Evolutionary conservation across 2,329 filamentous ascomycete species (phyloP).

Genomic region (Nigrograna mackinnonii): DNA sequence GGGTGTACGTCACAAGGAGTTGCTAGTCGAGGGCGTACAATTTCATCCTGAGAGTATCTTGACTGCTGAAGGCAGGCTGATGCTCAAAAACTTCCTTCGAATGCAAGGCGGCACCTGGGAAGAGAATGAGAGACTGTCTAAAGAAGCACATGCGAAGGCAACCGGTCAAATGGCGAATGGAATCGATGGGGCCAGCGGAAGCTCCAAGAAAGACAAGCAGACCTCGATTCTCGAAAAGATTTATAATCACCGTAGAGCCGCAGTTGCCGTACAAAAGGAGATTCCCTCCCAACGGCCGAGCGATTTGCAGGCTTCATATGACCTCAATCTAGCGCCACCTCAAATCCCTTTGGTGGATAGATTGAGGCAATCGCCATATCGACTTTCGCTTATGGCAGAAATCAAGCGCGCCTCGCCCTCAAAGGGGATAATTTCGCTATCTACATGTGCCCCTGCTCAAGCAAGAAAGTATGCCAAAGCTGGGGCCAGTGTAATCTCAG

Average conservation of each 20-base stretch:
- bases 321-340: conserved; percentile 82
- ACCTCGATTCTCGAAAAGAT: conserved; percentile 90
- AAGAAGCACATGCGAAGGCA: conserved; percentile 34
- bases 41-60: conserved; percentile 98
- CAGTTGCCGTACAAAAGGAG: conserved; percentile 78
- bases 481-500: conserved; percentile 94
- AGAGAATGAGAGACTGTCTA: conserved; percentile 66
- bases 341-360: conserved; percentile 79
- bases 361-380: conserved; percentile 78
- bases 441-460: conserved; percentile 86
- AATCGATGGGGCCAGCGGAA: conserved; percentile 18
- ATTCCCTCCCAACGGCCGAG: conserved; percentile 81
- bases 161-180: conserved; percentile 34
- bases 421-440: conserved; percentile 89
- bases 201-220: conserved; percentile 59
- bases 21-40: conserved; percentile 91
- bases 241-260: conserved; percentile 76
- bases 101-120: conserved; percentile 92
- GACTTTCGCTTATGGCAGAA: conserved; percentile 94
- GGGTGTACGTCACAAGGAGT: conserved; percentile 92
- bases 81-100: conserved; percentile 90
- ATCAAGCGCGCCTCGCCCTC: conserved; percentile 97
- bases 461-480: conserved; percentile 90
- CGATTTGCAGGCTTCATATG: conserved; percentile 85
- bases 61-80: conserved; percentile 81